Base-by-base conservation (phyloP, 192 early-diverging fungal species). In the Coemansia sp. region DNA sequence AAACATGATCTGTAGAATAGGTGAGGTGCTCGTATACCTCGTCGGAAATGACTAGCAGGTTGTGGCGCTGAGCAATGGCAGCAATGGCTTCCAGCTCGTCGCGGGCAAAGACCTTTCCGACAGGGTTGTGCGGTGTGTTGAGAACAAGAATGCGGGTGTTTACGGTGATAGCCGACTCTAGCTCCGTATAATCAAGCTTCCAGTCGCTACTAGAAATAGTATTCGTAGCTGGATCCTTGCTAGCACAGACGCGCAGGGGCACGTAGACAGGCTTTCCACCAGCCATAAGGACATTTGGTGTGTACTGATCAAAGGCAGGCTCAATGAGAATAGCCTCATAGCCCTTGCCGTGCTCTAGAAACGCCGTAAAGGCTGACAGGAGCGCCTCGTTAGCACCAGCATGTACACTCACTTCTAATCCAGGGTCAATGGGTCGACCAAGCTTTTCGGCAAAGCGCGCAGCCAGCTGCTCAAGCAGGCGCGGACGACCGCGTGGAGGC, bases 11-110 rank as follows among this genome's bases (percentile, higher is more conserved):
- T 57, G 87, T 89, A 34, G 76, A 75, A 65, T 86, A 98, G 26
- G 91, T 92, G 5, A 98, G 86, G n/a, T 92, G 92, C 82, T 98
- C 96, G 78, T 92, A 92, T 74, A 98, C 96, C 85, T 98, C 96
- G 73, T 98, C 96, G 53, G 89, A 86, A 21, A 98, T 69, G 26
- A 98, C 86, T 31, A 98, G 74, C 71, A 98, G 83, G 69, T 98
- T 92, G 80, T 89, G 86, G 60, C 90, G 85, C 28, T 70, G 69
- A 25, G 93, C 93, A 44, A 98, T 65, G 20, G 80, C 66, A 28
- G 88, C 93, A 66, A 98, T 89, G 26, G 84, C 86, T 36, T 71
- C 68, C 37, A 94, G 78, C 69, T 96, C 94, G 9, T 85, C 81
- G 42, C 84, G 83, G 5, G 85, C 80, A 69, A 92, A 94, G 7